phyloP scores from a whole-genome alignment of 2,329 filamentous ascomycete species.

The Dactylellina leptospora region DNA sequence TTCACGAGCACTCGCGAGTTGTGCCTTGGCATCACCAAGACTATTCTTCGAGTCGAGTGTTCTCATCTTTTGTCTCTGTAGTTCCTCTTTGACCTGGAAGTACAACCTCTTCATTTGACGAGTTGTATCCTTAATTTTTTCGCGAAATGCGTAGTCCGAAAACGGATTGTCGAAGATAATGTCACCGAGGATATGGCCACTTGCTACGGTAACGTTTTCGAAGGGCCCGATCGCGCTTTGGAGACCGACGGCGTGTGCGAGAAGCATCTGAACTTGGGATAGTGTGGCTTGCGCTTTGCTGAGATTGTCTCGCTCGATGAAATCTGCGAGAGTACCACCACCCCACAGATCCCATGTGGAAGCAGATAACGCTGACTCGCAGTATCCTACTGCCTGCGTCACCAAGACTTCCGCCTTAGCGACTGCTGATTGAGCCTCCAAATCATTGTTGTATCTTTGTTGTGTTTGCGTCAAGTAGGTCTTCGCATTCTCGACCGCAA shows the following conservation, averaged over 20 bases:
- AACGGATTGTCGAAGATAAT: conserved; percentile 69
- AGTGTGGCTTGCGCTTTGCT: conserved; percentile 63
- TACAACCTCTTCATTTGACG: conserved; percentile 59
- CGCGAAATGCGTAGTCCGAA: conserved; percentile 66
- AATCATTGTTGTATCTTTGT: conserved; percentile 61
- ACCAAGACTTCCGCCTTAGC: conserved; percentile 59
- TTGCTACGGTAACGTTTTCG: conserved; percentile 61
- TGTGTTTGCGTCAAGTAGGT: conserved; percentile 61
- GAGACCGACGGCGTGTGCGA: conserved; percentile 61
- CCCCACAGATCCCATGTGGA: conserved; percentile 66
- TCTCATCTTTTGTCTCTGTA: conserved; percentile 55
- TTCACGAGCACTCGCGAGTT: conserved; percentile 60
- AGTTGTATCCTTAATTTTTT: conserved; percentile 65
- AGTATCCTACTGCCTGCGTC: conserved; percentile 62
- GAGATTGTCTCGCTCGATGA: conserved; percentile 67
- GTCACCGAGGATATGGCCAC: conserved; percentile 64
- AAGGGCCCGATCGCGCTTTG: conserved; percentile 61
- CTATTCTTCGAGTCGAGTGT: conserved; percentile 59
- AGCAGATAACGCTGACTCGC: conserved; percentile 61
- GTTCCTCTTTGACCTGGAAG: conserved; percentile 58
- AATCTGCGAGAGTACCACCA: conserved; percentile 61
- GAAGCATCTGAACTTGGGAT: conserved; percentile 61
- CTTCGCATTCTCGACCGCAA: conserved; percentile 59
- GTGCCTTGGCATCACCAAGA: conserved; percentile 57
- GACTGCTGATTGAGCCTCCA: conserved; percentile 62